phyloP scores from a whole-genome alignment of 2,329 filamentous ascomycete genomes.

The Microcyclospora tardicrescens region DNA sequence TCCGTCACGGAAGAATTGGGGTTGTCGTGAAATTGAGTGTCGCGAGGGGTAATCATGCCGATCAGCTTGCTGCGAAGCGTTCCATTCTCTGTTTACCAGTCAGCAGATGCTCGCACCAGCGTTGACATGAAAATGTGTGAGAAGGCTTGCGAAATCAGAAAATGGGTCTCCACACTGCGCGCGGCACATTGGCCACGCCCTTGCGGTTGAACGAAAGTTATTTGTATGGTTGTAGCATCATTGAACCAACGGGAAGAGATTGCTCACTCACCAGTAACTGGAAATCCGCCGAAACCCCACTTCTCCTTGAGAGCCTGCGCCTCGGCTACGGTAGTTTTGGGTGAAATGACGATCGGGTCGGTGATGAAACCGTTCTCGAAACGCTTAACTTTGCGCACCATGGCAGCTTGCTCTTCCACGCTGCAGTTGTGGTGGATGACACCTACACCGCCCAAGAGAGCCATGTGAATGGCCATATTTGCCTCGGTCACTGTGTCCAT shows the following conservation, averaged over 20 bases:
- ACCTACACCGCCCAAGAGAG: slow-evolving; percentile 73
- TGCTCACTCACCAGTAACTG: slow-evolving; percentile 76
- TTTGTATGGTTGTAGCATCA: slow-evolving; percentile 66
- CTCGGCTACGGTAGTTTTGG: slow-evolving; percentile 77
- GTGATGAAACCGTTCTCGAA: slow-evolving; percentile 99
- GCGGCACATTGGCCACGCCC: slow-evolving; percentile 37
- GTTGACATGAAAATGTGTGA: not conserved
- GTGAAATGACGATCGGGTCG: slow-evolving; percentile 84
- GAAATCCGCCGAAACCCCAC: slow-evolving; percentile 97
- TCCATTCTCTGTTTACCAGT: slow-evolving; percentile 56
- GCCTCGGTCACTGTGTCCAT: slow-evolving; percentile 99
- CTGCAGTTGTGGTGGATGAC: slow-evolving; percentile 99
- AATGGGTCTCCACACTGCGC: slow-evolving; percentile 22
- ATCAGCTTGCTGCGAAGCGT: slow-evolving; percentile 90
- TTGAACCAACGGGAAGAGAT: slow-evolving; percentile 25
- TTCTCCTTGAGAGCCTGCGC: slow-evolving; percentile 88
- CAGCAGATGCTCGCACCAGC: slow-evolving; percentile 1
- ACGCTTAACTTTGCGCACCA: slow-evolving; percentile 50
- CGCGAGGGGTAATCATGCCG: slow-evolving; percentile 93
- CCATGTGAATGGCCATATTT: slow-evolving; percentile 98
- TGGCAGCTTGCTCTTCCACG: slow-evolving; percentile 67
- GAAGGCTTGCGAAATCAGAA: slow-evolving; percentile 13
- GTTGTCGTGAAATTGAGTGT: slow-evolving; percentile 90
- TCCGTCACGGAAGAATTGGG: slow-evolving; percentile 59
- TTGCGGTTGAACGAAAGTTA: slow-evolving; percentile 99